Evolutionary conservation across 805 yeast species (phyloP).

Genomic region (Tetrapisispora nanseiensis): DNA sequence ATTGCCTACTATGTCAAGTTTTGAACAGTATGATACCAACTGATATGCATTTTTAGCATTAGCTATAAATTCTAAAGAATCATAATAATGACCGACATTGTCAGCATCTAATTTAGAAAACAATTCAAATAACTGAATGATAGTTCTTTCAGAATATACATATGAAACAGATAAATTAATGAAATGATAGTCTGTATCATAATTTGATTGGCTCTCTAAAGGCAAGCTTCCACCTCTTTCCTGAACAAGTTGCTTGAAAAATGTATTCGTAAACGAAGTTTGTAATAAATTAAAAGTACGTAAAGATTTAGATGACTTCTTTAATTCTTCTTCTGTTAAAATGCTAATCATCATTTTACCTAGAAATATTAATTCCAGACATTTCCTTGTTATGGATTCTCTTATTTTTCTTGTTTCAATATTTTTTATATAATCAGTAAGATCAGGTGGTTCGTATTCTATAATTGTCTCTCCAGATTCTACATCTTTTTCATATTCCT

Average conservation of each 20-base stretch:
- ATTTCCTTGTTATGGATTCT: conserved; percentile 46
- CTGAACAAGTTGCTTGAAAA: conserved; percentile 27
- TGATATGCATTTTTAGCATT: conserved; percentile 39
- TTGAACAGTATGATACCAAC: conserved; percentile 38
- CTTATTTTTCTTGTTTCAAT: conserved; percentile 25
- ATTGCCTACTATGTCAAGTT: conserved; percentile 44
- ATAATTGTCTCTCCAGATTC: conserved; percentile 12
- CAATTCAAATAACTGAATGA: conserved; percentile 39
- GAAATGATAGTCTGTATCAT: conserved; percentile 27
- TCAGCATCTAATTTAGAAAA: conserved; percentile 36
- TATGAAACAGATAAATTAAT: conserved; percentile 41
- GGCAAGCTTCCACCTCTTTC: conserved; percentile 18
- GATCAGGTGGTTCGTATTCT: conserved; percentile 40
- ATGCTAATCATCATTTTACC: conserved; percentile 29
- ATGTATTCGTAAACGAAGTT: conserved; percentile 18
- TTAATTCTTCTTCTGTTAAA: conserved; percentile 6
- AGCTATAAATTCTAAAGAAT: conserved; percentile 44
- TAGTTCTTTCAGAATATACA: conserved; percentile 39
- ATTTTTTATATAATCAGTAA: conserved; percentile 29
- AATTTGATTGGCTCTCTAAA: conserved; percentile 5
- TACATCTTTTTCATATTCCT: conserved; percentile 22
- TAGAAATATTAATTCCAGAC: conserved; percentile 42
- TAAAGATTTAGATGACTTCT: conserved; percentile 9
- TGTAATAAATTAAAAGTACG: conserved; percentile 24
- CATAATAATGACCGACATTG: conserved; percentile 44